Evolutionary conservation across 176 grass and related monocot genomes (phyloP).

Genomic region (Triticum aestivum): DNA sequence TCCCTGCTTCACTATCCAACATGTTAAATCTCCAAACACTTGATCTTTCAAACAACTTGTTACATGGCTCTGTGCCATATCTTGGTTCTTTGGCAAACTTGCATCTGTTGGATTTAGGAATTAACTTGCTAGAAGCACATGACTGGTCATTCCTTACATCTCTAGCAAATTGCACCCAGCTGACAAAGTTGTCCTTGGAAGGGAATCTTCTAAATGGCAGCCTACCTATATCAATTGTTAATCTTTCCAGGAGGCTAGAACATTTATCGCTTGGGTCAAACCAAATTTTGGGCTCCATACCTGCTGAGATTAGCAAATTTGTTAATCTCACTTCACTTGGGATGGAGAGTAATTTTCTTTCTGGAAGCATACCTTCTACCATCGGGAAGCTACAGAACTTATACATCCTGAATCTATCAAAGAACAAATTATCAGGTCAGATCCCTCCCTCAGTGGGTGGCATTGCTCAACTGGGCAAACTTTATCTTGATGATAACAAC

Average conservation of each 20-base stretch:
- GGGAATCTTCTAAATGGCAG: constrained; percentile 3
- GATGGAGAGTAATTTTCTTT: constrained; percentile 49
- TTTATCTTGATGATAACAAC: constrained; percentile 34
- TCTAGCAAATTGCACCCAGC: neutral
- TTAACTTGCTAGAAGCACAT: neutral
- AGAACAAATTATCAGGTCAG: constrained; percentile 51
- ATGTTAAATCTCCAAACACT: constrained; percentile 20
- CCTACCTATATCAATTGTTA: constrained; percentile 4
- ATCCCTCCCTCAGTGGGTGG: constrained; percentile 39
- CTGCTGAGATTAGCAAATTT: constrained; percentile 28
- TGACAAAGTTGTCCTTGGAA: accelerated
- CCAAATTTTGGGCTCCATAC: constrained; percentile 15
- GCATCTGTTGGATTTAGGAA: neutral
- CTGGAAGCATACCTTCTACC: constrained; percentile 33
- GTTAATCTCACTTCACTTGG: constrained; percentile 30
- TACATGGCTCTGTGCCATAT: neutral
- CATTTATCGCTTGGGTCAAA: constrained; percentile 14
- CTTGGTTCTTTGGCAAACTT: constrained; percentile 3
- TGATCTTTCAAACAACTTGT: neutral
- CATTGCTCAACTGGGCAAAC: constrained; percentile 22
- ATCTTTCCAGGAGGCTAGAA: constrained; percentile 33
- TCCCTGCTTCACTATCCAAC: constrained; percentile 19
- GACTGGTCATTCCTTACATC: neutral
- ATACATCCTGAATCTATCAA: constrained; percentile 32
- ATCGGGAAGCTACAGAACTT: constrained; percentile 36